These are phyloP conservation scores for Drechslera avenae DNA, from an alignment of 2,329 filamentous ascomycete species.

Conservation along the genomic window DNA sequence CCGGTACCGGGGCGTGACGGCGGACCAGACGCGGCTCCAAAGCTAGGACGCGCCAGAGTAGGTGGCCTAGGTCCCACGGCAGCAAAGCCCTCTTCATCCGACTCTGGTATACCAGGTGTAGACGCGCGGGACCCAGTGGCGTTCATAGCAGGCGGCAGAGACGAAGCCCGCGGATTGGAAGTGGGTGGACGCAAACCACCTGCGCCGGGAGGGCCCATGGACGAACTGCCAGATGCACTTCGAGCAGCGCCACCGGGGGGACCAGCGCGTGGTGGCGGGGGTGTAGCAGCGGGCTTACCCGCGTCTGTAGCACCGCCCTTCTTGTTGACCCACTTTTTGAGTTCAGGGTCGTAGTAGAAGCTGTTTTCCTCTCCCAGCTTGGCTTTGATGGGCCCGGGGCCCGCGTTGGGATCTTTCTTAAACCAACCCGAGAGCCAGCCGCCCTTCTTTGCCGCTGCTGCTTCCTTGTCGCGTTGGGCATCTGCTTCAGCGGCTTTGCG, in stretches of 20 bases:
- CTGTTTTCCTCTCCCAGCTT: constrained; percentile 93
- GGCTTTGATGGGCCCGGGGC: constrained; percentile 76
- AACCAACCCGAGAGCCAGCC: constrained; percentile 91
- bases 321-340: constrained; percentile 98
- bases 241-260: constrained; percentile 43
- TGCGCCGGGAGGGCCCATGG: constrained; percentile 32
- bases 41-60: constrained; percentile 29
- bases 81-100: constrained; percentile 33
- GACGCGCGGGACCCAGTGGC: constrained; percentile 33
- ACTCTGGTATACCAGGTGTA: constrained; percentile 40
- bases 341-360: constrained; percentile 93
- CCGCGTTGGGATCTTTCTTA: constrained; percentile 69
- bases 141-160: constrained; percentile 45
- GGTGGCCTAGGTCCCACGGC: constrained; percentile 23
- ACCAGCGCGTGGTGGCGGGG: constrained; percentile 75
- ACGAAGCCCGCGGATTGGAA: constrained; percentile 37
- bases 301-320: constrained; percentile 71
- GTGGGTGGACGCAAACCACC: constrained; percentile 25
- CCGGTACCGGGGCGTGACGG: constrained; percentile 68
- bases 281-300: constrained; percentile 63
- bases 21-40: constrained; percentile 37
- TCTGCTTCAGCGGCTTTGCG: constrained; percentile 77
- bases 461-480: constrained; percentile 61
- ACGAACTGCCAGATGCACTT: constrained; percentile 58
- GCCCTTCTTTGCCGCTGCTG: constrained; percentile 58